Percentiles rank a stretch among this genome's conserved stretches.
Conservation (phyloP, 2,329 filamentous ascomycete genomes). For the Aspergillus sp. region DNA sequence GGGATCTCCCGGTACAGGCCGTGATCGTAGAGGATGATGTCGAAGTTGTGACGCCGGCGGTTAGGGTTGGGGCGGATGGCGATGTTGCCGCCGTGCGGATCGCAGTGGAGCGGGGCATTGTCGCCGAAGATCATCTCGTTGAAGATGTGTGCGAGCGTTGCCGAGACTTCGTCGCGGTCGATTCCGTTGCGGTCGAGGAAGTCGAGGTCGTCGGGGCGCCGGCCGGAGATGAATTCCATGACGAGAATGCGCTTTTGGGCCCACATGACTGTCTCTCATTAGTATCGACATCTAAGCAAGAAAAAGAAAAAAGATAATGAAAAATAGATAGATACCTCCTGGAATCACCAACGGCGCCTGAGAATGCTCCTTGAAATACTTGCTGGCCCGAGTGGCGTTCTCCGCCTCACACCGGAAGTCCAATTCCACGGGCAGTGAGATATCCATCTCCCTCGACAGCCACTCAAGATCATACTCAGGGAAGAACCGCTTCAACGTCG, state of each 20-base stretch:
- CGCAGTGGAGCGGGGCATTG: constrained; percentile 83
- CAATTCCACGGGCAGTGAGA: constrained; percentile 81
- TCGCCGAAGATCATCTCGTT: constrained; percentile 99
- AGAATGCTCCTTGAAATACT: constrained; percentile 69
- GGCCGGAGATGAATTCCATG: constrained; percentile 86
- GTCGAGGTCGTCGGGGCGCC: constrained; percentile 77
- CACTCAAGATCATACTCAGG: constrained; percentile 97
- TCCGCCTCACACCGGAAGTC: constrained; percentile 79
- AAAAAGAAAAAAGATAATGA: too few relatives aligned
- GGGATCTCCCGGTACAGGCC: constrained; percentile 93
- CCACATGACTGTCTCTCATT: constrained; percentile 60
- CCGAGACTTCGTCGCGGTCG: constrained; percentile 90
- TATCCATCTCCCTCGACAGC: constrained; percentile 87
- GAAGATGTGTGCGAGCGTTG: constrained; percentile 82
- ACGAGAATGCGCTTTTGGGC: constrained; percentile 81
- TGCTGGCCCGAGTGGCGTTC: constrained; percentile 70
- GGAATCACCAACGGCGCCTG: constrained; percentile 80
- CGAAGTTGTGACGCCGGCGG: constrained; percentile 66
- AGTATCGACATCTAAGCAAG: constrained; percentile 5
- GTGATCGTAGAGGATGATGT: constrained; percentile 93
- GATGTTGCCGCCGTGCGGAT: constrained; percentile 93
- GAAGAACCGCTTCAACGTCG: constrained; percentile 83
- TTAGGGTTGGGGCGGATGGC: constrained; percentile 71
- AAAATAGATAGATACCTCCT: constrained; percentile 36
- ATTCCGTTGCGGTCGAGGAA: constrained; percentile 81